Evolutionary conservation across 208 protist species (phyloP), one percentile per base, ranked within the genome.

Genomic region (Leishmania gerbilli): DNA sequence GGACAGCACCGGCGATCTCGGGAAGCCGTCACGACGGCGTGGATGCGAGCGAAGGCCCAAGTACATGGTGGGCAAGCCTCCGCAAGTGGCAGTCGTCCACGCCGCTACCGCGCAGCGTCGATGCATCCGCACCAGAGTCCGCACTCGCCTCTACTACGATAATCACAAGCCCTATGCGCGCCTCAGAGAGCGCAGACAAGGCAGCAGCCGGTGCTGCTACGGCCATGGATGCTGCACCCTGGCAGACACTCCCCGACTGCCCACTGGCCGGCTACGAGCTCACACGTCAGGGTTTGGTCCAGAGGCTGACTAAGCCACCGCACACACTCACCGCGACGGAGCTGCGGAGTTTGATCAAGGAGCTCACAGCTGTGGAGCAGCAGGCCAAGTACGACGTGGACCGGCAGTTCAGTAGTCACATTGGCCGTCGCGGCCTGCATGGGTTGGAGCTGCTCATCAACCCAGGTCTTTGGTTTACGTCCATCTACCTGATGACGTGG

Each of bases 401-500:
- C 72, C 71, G 47, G 27, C 84, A 90, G 45, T 90, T 95, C 37
- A 65, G 83, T 3, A 40, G 69, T 15, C 88, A 95, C 60, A 85
- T 97, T 58, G 84, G 88, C 79, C 84, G 75, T 67, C 82, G 92
- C 37, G 79, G 84, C 45, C 79, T 85, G 40, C 89, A 89, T 74
- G 90, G 90, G 0, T 60, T 95, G 51, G 90, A 95, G 83, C 74
- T 95, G 1, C 53, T 95, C 47, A 79, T 95, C 55, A 95, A 87
- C 75, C 91, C 92, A 2, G 87, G 81, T 40, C 84, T 97, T 45
- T 89, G 92, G 53, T 69, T 92, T 27, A 84, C 72, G 4, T 92
- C 92, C 15, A 47, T 94, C 51, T 97, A 97, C 74, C 83, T 95
- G 37, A 90, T 90, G 84, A 89, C 91, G 5, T 94, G 87, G 87